Evolutionary conservation across 2,329 filamentous ascomycete genomes (phyloP).

Genomic region (Colletotrichum lupini): DNA sequence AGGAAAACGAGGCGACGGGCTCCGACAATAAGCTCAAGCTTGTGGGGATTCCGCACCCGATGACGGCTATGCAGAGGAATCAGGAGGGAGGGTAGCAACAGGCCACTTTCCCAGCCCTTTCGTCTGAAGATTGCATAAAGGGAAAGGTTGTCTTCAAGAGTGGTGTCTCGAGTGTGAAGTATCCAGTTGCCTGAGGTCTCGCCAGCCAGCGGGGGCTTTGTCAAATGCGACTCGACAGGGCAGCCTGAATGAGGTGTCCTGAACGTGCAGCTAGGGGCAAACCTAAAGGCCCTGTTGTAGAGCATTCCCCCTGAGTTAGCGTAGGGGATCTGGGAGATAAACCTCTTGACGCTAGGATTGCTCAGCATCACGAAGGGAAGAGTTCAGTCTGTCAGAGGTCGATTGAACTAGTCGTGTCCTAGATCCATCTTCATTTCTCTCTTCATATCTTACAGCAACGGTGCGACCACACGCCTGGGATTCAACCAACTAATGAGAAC

Average conservation of each 20-base stretch:
- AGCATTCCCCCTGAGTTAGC: neutral
- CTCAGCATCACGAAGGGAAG: neutral
- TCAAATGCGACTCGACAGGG: neutral
- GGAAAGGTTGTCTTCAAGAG: neutral
- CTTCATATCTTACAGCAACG: neutral
- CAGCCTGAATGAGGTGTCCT: neutral
- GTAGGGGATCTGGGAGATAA: neutral
- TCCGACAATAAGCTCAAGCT: constrained; percentile 17
- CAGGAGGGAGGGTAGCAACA: neutral
- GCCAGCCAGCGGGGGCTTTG: neutral
- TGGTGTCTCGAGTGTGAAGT: constrained; percentile 22
- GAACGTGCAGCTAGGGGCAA: neutral
- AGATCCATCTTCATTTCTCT: neutral
- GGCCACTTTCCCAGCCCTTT: neutral
- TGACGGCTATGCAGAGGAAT: neutral
- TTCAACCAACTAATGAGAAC: neutral
- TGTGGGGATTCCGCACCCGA: neutral
- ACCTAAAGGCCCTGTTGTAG: neutral
- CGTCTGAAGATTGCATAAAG: constrained; percentile 20
- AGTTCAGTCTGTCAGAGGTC: neutral
- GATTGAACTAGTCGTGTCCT: neutral
- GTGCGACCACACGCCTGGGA: neutral
- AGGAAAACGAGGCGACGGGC: neutral
- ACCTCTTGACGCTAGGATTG: neutral
- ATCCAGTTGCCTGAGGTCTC: neutral